Percentiles rank a stretch among this genome's conserved stretches.
Evolutionary conservation across 129 eudicot species (phyloP).

Genomic region (Erigeron canadensis): DNA sequence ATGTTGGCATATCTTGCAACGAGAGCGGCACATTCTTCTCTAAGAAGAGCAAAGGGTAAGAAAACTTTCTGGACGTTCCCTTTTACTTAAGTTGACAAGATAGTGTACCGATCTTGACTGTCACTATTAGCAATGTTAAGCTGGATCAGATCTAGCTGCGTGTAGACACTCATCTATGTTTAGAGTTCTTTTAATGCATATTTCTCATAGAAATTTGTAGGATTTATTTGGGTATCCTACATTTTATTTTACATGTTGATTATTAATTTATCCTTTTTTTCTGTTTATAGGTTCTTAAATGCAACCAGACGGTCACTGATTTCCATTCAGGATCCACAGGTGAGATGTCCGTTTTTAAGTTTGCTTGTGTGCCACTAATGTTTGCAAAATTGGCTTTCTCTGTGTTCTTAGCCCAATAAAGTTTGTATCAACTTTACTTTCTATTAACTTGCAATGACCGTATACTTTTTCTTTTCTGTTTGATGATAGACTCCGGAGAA

Average conservation of each 20-base stretch:
- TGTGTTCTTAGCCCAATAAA: background rate
- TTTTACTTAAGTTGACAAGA: background rate
- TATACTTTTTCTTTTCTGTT: background rate
- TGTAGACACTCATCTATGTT: too few relatives aligned
- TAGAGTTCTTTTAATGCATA: too few relatives aligned
- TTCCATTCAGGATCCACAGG: slow-evolving; percentile 98
- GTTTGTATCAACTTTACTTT: background rate
- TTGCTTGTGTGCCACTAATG: background rate
- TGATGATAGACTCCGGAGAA: slow-evolving; percentile 77
- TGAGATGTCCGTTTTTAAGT: slow-evolving; percentile 5
- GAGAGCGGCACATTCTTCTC: slow-evolving; percentile 65
- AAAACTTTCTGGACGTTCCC: background rate
- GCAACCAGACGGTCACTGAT: slow-evolving; percentile 50
- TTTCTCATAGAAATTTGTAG: background rate
- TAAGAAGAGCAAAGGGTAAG: slow-evolving; percentile 77
- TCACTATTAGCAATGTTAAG: too few relatives aligned
- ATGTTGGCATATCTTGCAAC: slow-evolving; percentile 91
- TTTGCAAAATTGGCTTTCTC: background rate
- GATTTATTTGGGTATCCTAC: background rate
- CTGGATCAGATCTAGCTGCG: too few relatives aligned
- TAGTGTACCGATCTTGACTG: too few relatives aligned
- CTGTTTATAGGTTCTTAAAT: slow-evolving; percentile 47
- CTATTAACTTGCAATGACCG: background rate
- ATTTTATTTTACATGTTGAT: background rate
- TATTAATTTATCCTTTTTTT: background rate